Percentiles rank a stretch among this genome's conserved stretches.
phyloP scores from a whole-genome alignment of 2,329 filamentous ascomycete species.

The Pyricularia pennisetigena region DNA sequence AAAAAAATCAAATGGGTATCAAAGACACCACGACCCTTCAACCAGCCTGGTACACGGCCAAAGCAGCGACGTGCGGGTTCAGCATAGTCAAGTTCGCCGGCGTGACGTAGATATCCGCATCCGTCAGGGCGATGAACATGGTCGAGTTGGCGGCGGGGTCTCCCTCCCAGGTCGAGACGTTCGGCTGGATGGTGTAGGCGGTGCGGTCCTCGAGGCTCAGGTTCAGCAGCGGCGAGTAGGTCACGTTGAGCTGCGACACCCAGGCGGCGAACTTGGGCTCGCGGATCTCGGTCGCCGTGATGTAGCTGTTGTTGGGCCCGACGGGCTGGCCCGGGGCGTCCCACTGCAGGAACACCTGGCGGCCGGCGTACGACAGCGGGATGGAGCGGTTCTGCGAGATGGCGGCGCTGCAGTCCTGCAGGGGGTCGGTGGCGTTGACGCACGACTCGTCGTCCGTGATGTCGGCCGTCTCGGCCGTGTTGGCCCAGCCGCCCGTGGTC shows the following conservation, averaged over 20 bases:
- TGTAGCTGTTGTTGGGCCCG: slow-evolving; percentile 75
- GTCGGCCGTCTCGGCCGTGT: slow-evolving; percentile 40
- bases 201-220: slow-evolving; percentile 33
- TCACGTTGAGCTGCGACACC: slow-evolving; percentile 69
- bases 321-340: slow-evolving; percentile 57
- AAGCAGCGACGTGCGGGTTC: slow-evolving; percentile 67
- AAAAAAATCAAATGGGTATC: background rate
- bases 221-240: slow-evolving; percentile 53
- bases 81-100: slow-evolving; percentile 42
- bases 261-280: slow-evolving; percentile 60
- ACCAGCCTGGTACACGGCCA: slow-evolving; percentile 70
- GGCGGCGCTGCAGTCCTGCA: slow-evolving; percentile 49
- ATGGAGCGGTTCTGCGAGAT: slow-evolving; percentile 60
- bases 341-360: slow-evolving; percentile 62
- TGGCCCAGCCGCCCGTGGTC: slow-evolving; percentile 48
- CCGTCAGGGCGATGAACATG: slow-evolving; percentile 70
- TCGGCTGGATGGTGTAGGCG: slow-evolving; percentile 65
- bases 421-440: slow-evolving; percentile 41
- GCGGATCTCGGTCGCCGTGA: slow-evolving; percentile 52
- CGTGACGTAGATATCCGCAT: slow-evolving; percentile 56
- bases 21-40: slow-evolving; percentile 21
- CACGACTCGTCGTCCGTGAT: slow-evolving; percentile 40
- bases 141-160: slow-evolving; percentile 68
- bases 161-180: slow-evolving; percentile 54
- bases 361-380: slow-evolving; percentile 66